These are phyloP conservation scores for Tricholomella constricta DNA, from an alignment of 768 basidiomycete species.

Conservation along the genomic window DNA sequence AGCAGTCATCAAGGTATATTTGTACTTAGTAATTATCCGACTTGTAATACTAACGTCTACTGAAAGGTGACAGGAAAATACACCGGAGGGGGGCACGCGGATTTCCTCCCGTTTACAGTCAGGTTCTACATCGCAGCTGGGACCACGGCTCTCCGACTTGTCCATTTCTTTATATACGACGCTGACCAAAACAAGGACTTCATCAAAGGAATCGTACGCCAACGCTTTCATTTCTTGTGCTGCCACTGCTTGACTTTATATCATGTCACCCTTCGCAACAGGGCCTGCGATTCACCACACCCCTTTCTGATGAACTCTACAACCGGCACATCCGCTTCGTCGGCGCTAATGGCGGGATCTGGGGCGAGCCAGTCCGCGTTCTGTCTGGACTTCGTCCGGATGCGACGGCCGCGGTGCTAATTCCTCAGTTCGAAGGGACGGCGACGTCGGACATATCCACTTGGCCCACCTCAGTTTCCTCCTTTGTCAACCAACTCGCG, in stretches of 20 bases:
- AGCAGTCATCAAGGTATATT: slow-evolving; percentile 37
- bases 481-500: slow-evolving; percentile 32
- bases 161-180: slow-evolving; percentile 42
- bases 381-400: slow-evolving; percentile 40
- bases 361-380: slow-evolving; percentile 40
- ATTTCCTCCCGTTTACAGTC: slow-evolving; percentile 37
- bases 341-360: slow-evolving; percentile 32
- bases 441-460: slow-evolving; percentile 34
- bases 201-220: slow-evolving; percentile 35
- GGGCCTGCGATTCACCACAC: slow-evolving; percentile 36
- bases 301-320: slow-evolving; percentile 35
- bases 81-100: slow-evolving; percentile 30
- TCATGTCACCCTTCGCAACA: slow-evolving; percentile 1
- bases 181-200: slow-evolving; percentile 40
- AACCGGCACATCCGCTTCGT: slow-evolving; percentile 39
- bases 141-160: slow-evolving; percentile 31
- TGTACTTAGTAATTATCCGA: not conserved
- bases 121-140: slow-evolving; percentile 39
- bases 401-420: slow-evolving; percentile 37
- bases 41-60: not conserved
- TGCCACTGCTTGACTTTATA: not conserved
- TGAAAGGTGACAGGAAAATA: slow-evolving; percentile 37
- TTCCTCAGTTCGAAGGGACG: slow-evolving; percentile 36
- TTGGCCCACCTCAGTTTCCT: slow-evolving; percentile 37
- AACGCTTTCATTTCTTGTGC: not conserved